Evolutionary conservation across 108 stramenopile genomes (phyloP), one percentile per base, ranked within the genome.

Genomic region (Nitzschia putrida): DNA sequence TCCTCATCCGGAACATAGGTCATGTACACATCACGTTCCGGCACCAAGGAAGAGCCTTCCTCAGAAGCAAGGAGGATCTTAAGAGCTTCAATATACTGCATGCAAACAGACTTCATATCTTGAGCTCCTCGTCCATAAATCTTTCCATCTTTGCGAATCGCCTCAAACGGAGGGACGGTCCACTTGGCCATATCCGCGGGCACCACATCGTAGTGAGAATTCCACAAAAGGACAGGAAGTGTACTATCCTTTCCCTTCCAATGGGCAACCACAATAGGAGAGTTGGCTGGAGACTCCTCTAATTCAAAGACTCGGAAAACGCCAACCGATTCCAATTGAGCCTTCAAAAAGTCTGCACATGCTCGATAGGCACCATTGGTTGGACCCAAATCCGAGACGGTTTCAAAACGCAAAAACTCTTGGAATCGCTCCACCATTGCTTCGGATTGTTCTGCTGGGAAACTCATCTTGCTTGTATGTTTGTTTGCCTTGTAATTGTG

Each of bases 61-160:
- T 70, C n/a, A 9, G 68, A 14, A 0, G 50, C 29, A 22, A 70
- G 52, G 2, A 39, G 26, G 21, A 87, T 41, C 6, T 80, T 72
- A 45, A 98, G 69, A 12, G 95, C 94, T 64, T 89, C 90, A 37
- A 98, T 83, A 70, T 98, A 98, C 76, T 98, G 98, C 9, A 95
- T 78, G 52, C 93, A 94, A 11, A 98, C 98, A 79, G 94, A 95
- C 69, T 98, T 97, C 97, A 98, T 98, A 77, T 97, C 96, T 78
- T 97, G 96, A 16, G 95, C 76, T 7, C 98, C 98, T 51, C 95
- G 86, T 22, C 96, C 98, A 72, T 94, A 97, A 10, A 98, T 89
- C 25, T 81, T 80, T 8, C 92, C 96, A 63, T 89, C 92, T 50
- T 83, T 78, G 22, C 84, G 83, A 34, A 83, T 69, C 0, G 82